Percentiles rank a stretch among this genome's conserved stretches.
phyloP scores from a whole-genome alignment of 495 filamentous ascomycete genomes.

The Lepraria neglecta region DNA sequence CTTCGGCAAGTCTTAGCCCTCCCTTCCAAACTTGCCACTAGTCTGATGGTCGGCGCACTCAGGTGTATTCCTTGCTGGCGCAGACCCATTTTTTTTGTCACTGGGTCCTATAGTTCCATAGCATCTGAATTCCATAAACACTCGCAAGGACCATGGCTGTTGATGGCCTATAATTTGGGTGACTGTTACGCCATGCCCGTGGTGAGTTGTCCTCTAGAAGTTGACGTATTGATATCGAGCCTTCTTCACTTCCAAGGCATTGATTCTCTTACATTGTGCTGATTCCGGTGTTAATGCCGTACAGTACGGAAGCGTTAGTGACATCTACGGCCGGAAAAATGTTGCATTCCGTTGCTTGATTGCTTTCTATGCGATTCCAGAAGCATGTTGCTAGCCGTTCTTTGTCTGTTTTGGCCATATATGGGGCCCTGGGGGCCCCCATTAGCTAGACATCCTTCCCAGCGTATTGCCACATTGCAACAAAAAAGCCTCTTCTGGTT shows the following conservation, averaged over 20 bases:
- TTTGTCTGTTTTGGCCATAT: too few relatives aligned
- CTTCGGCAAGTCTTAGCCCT: background rate
- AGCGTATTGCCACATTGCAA: too few relatives aligned
- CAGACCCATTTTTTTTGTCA: conserved; percentile 34
- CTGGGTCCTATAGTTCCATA: conserved; percentile 33
- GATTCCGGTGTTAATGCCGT: background rate
- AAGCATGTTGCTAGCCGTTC: too few relatives aligned
- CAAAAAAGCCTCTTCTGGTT: conserved; percentile 31
- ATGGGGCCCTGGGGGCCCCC: too few relatives aligned
- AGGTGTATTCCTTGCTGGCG: conserved; percentile 35
- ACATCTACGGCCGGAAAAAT: conserved; percentile 32
- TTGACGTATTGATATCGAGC: background rate
- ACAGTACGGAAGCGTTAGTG: conserved; percentile 33
- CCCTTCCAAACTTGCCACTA: background rate
- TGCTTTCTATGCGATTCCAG: too few relatives aligned
- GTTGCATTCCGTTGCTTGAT: too few relatives aligned
- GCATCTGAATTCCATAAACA: conserved; percentile 34
- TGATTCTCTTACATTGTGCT: background rate
- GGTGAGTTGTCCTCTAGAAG: conserved; percentile 23
- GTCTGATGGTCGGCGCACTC: background rate
- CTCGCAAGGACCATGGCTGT: conserved; percentile 33
- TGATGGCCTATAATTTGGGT: conserved; percentile 35
- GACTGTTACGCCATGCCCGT: conserved; percentile 37
- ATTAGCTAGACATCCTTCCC: too few relatives aligned
- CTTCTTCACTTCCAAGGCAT: background rate